These are phyloP conservation scores for Eragrostis nindensis DNA, from an alignment of 176 grass and related monocot species.

Conservation along the genomic window DNA sequence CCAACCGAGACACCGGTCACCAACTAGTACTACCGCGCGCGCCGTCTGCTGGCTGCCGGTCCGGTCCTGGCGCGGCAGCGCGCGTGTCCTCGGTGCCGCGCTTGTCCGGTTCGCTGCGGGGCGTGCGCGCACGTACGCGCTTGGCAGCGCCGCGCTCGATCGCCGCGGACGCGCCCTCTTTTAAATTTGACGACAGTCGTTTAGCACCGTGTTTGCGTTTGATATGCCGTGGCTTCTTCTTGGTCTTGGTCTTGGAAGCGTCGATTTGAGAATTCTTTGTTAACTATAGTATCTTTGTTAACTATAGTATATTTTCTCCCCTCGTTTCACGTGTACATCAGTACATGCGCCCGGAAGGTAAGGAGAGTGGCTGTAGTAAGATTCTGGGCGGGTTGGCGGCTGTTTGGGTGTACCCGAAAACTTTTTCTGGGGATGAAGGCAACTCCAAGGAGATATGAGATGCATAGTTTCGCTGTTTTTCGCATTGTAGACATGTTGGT, in stretches of 20 bases:
- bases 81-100: neutral
- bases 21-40: neutral
- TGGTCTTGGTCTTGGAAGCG: no score
- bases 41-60: neutral
- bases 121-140: constrained; percentile 41
- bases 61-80: constrained; percentile 1
- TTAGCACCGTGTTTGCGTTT: constrained; percentile 7
- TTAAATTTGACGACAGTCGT: constrained; percentile 3
- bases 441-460: neutral
- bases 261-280: neutral
- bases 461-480: neutral
- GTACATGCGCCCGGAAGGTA: neutral
- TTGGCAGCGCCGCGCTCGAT: neutral
- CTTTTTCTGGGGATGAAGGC: neutral
- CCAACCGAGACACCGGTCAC: constrained; percentile 35
- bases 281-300: no score
- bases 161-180: neutral
- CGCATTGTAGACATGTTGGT: neutral
- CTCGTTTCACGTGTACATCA: neutral
- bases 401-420: neutral
- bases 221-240: neutral
- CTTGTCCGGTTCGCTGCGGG: constrained; percentile 4
- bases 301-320: neutral
- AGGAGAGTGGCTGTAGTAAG: neutral
- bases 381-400: neutral